Evolutionary conservation across 371 early-diverging fungal genomes (phyloP).

Genomic region (Actinomortierella ambigua): DNA sequence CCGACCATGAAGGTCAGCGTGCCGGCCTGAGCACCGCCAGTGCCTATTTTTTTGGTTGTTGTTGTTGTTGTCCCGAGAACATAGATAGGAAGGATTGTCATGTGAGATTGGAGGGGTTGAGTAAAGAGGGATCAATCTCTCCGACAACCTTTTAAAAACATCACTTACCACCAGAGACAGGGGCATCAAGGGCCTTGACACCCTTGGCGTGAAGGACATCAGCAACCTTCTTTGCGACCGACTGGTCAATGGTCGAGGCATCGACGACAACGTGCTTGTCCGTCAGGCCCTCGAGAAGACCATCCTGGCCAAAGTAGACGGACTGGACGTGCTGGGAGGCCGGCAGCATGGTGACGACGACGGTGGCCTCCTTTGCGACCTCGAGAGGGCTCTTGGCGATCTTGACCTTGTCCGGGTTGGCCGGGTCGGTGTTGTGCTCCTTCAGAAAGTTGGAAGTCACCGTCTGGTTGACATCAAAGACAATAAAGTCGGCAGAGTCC

Average conservation of each 20-base stretch:
- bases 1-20: slow-evolving; percentile 98
- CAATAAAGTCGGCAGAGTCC: slow-evolving; percentile 57
- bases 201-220: slow-evolving; percentile 58
- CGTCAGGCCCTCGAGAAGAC: slow-evolving; percentile 60
- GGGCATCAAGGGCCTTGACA: slow-evolving; percentile 88
- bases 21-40: slow-evolving; percentile 87
- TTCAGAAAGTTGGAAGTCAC: slow-evolving; percentile 58
- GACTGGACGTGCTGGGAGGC: slow-evolving; percentile 76
- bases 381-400: slow-evolving; percentile 67
- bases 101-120: too few relatives aligned
- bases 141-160: not conserved
- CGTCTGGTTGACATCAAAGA: slow-evolving; percentile 73
- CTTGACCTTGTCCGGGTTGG: slow-evolving; percentile 51
- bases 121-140: too few relatives aligned
- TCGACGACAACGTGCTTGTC: slow-evolving; percentile 75
- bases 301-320: slow-evolving; percentile 77
- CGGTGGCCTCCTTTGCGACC: slow-evolving; percentile 71
- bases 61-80: too few relatives aligned
- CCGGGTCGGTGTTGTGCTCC: slow-evolving; percentile 45
- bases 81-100: too few relatives aligned
- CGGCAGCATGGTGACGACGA: slow-evolving; percentile 95
- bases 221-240: slow-evolving; percentile 71
- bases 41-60: slow-evolving; percentile 12
- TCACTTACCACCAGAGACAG: slow-evolving; percentile 89
- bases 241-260: slow-evolving; percentile 91